These are phyloP conservation scores for Tuber umbilicatum DNA, from an alignment of 495 filamentous ascomycete species.

Conservation along the genomic window DNA sequence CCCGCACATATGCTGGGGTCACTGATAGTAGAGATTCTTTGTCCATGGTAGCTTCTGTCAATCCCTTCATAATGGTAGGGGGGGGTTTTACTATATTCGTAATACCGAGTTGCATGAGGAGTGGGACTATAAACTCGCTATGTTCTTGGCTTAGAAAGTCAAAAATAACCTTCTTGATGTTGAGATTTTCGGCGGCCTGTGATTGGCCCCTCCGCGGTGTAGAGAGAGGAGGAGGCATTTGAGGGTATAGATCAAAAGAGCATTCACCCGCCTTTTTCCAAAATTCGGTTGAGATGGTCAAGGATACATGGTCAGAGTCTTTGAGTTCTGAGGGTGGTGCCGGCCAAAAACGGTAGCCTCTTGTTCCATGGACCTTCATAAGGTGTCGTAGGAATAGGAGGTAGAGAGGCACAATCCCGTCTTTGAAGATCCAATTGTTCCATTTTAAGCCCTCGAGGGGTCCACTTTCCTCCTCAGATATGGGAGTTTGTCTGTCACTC, in stretches of 20 bases:
- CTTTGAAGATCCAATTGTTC: slow-evolving; percentile 45
- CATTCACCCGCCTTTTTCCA: slow-evolving; percentile 19
- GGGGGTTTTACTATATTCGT: slow-evolving; percentile 19
- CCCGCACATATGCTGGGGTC: slow-evolving; percentile 17
- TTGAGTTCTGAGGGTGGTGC: slow-evolving; percentile 16
- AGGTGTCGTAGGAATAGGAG: slow-evolving; percentile 41
- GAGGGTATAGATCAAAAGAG: slow-evolving; percentile 20
- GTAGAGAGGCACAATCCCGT: slow-evolving; percentile 42
- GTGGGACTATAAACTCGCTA: slow-evolving; percentile 20
- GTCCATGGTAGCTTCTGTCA: not conserved
- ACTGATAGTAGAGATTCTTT: slow-evolving; percentile 4
- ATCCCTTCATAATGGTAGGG: not conserved
- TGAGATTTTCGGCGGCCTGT: slow-evolving; percentile 7
- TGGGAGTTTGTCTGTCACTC: slow-evolving; percentile 43
- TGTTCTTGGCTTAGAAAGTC: slow-evolving; percentile 11
- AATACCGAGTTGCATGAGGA: slow-evolving; percentile 16
- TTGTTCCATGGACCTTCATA: slow-evolving; percentile 24
- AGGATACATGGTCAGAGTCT: slow-evolving; percentile 16
- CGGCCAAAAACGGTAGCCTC: slow-evolving; percentile 45
- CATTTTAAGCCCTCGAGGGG: slow-evolving; percentile 35
- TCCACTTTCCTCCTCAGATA: slow-evolving; percentile 34
- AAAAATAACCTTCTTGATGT: slow-evolving; percentile 15
- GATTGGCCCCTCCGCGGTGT: slow-evolving; percentile 7
- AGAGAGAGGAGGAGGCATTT: slow-evolving; percentile 29
- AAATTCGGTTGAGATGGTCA: slow-evolving; percentile 20